Percentiles rank a stretch among this genome's conserved stretches.
phyloP scores from a whole-genome alignment of 208 protist species.

The Wallacemonas sp. region DNA sequence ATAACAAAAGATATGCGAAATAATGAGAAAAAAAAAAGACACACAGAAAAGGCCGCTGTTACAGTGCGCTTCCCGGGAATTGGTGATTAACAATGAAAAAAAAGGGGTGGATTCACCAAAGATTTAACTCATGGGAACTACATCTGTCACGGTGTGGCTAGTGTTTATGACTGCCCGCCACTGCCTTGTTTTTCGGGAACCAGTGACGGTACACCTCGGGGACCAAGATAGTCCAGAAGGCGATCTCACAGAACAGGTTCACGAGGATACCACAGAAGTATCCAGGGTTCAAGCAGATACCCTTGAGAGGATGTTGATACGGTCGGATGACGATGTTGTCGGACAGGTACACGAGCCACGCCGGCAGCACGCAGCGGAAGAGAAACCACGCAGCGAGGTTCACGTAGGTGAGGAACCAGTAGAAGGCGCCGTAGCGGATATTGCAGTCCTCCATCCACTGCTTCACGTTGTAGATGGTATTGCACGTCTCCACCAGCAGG shows the following conservation, averaged over 20 bases:
- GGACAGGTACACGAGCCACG: slow-evolving; percentile 25
- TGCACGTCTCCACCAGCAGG: slow-evolving; percentile 60
- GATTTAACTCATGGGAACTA: slow-evolving; percentile 2
- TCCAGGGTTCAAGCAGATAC: slow-evolving; percentile 32
- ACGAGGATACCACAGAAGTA: slow-evolving; percentile 39
- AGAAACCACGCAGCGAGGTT: slow-evolving; percentile 38
- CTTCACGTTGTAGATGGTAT: slow-evolving; percentile 37
- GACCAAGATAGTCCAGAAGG: slow-evolving; percentile 38
- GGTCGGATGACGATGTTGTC: slow-evolving; percentile 32
- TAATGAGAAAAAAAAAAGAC: slow-evolving; percentile 16
- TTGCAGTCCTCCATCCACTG: slow-evolving; percentile 36
- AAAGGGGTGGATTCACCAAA: neutral
- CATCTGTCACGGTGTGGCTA: neutral
- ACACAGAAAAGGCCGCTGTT: neutral
- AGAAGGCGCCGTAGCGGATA: slow-evolving; percentile 17
- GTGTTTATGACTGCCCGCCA: neutral
- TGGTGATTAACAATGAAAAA: slow-evolving; percentile 10
- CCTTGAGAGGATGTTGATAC: neutral
- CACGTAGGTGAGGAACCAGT: slow-evolving; percentile 28
- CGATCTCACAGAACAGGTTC: slow-evolving; percentile 43
- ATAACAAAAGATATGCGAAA: slow-evolving; percentile 8
- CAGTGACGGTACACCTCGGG: slow-evolving; percentile 27
- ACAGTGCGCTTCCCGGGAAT: neutral
- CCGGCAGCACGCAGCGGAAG: slow-evolving; percentile 43
- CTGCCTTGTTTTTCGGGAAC: slow-evolving; percentile 8